These are phyloP conservation scores for Gentiana straminea DNA, from an alignment of 257 asterid genomes.

Conservation along the genomic window DNA sequence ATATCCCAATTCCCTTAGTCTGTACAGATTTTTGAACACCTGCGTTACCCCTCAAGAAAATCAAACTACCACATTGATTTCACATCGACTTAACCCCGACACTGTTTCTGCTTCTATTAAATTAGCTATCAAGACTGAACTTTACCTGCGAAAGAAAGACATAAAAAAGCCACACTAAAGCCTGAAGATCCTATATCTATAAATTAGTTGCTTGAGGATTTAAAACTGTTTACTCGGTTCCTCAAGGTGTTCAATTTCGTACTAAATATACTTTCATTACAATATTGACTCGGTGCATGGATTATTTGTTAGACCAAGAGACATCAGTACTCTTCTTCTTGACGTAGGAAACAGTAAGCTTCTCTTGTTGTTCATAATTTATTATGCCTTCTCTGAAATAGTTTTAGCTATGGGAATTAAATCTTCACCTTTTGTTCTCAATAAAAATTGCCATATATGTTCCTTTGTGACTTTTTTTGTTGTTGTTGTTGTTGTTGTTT, in stretches of 20 bases:
- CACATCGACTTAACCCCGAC: background rate
- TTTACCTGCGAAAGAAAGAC: background rate
- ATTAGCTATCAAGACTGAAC: background rate
- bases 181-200: too few relatives aligned
- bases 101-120: background rate
- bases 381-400: background rate
- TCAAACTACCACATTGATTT: background rate
- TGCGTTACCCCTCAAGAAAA: too few relatives aligned
- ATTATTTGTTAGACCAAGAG: slow-evolving; percentile 1
- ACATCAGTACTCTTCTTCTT: background rate
- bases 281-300: background rate
- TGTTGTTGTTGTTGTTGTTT: slow-evolving; percentile 1
- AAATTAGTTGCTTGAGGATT: background rate
- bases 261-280: background rate
- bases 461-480: background rate
- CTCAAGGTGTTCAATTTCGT: background rate
- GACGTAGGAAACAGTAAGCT: background rate
- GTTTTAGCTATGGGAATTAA: background rate
- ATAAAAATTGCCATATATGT: background rate
- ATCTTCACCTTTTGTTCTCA: background rate
- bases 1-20: too few relatives aligned
- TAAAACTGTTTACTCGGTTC: background rate
- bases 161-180: too few relatives aligned
- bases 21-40: too few relatives aligned
- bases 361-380: background rate